Base-by-base conservation (phyloP, 2,329 filamentous ascomycete genomes). In the Neoascochyta sp. region DNA sequence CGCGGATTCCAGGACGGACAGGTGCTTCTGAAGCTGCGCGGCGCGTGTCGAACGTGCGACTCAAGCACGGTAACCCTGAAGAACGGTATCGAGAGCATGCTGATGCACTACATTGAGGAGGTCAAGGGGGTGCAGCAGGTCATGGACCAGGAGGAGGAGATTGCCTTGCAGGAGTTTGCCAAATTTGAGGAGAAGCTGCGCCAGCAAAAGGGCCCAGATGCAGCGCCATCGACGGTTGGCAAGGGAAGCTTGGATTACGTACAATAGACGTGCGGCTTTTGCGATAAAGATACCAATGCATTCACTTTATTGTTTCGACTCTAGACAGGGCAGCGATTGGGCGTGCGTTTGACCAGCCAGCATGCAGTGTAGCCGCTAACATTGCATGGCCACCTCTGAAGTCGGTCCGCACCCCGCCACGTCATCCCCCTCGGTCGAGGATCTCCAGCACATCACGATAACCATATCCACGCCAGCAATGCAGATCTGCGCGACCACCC, bases 21-120 rank as follows among this genome's bases (percentile, higher is more conserved):
- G 41, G 92, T 95, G n/a, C 62, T 79, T 50, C 61, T 95, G 53
- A 95, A 95, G 73, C 67, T 98, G 52, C 75, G 90, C 27, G 92
- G 92, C 10, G 92, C 92, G 12, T 98, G 92, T 65, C 75, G 92
- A 45, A 96, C 90, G 12, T 98, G 92, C 63, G 92, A 96, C 63
- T 94, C 86, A 24, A 95, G 89, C 62, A 96, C 92, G 0, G 89
- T 95, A 19, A 98, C 92, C 16, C 66, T 98, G 47, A 95, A 94
- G 73, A 96, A 93, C 61, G 92, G 92, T 5, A 98, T 98, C 49
- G 92, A 98, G 73, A 86, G 86, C 46, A 96, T 98, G 92, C 65
- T 96, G 61, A 95, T 95, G 86, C 56, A 62, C 47, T 65, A 95
- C 78, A 95, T 96, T 45, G 89, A 95, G 62, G 92, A 96, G 63